Base-by-base conservation (phyloP, 176 grass and related monocot genomes). In the Oryza coarctata region DNA sequence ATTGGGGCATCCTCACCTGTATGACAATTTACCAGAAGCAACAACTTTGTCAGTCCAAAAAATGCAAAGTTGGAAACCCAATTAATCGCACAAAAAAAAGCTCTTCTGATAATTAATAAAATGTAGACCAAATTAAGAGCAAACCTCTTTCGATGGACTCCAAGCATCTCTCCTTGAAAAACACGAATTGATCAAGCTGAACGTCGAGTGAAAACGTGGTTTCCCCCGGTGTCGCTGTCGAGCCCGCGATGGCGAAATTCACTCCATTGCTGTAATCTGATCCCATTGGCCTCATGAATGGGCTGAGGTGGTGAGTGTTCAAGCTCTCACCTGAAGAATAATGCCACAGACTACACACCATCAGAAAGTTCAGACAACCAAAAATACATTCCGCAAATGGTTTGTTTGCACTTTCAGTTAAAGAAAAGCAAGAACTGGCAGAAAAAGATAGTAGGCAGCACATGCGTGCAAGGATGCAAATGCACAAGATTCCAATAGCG, bases 271-370 rank as follows among this genome's bases (percentile, higher is more conserved):
- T 73, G 85, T 70, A 94, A 39, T 94, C 66, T 0, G 93, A 63
- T 15, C 89, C 93, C 65, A 94, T 57, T 23, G 93, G 74, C 71
- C 83, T 89, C 93, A 94, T 80, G 89, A 86, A 92, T 10, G 93
- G 93, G 82, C 89, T 92, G 65, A 94, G 77, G 49, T 86, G 90
- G 32, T 71, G 80, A 6, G 79, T 88, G 31, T 86, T 87, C 75
- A 94, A 44, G 49, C 85, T 88, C 39, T 94, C 89, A 23, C 92
- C 92, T 94, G 76, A 47, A 70, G 26, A 43, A 6, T 12, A 30
- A 52, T 8, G 63, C 5, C 23, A 69, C 6, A 60, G 45, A 1
- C 10, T 71, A 38, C 18, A 76, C 11, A 68, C n/a, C 29, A 22
- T 75, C 45, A 65, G 58, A 33, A 17, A 39, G 9, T 41, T 12